Conservation (phyloP, 2,329 filamentous ascomycete species). For the Calonectria naviculata region DNA sequence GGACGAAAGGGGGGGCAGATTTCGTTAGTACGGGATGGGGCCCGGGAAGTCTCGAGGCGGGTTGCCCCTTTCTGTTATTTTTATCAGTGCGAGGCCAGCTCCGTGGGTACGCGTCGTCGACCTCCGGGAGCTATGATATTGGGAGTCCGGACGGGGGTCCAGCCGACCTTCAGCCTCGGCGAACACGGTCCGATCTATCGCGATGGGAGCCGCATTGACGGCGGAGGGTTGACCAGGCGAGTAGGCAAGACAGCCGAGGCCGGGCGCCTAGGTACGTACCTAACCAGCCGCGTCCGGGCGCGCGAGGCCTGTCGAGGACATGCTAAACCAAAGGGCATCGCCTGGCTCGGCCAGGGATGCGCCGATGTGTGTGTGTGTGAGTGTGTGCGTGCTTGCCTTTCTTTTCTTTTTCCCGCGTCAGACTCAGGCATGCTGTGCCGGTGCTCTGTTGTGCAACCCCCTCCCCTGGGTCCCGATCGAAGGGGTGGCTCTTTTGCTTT, state of each 20-base stretch:
- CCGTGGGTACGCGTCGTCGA: not conserved
- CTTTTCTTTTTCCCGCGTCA: not conserved
- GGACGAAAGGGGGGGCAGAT: not conserved
- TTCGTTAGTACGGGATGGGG: conserved; percentile 10
- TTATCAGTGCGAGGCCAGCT: not conserved
- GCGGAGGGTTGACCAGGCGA: not conserved
- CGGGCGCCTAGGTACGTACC: conserved; percentile 4
- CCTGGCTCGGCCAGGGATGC: not conserved
- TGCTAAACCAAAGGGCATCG: not conserved
- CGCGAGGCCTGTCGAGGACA: not conserved
- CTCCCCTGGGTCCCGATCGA: conserved; percentile 26
- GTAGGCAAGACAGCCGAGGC: conserved; percentile 1
- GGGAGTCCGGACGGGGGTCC: conserved; percentile 13
- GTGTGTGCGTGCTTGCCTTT: not conserved
- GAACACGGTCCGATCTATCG: conserved; percentile 30
- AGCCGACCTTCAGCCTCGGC: conserved; percentile 26
- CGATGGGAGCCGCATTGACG: conserved; percentile 22
- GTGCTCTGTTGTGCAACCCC: not conserved
- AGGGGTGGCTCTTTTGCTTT: conserved; percentile 25
- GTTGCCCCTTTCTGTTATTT: not conserved
- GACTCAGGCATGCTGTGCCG: not conserved
- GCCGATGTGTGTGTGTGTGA: too few species aligned
- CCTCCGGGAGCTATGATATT: conserved; percentile 1
- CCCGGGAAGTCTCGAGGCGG: conserved; percentile 3
- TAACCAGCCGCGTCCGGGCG: not conserved